These are phyloP conservation scores for Colletotrichum chlorophyti DNA, from an alignment of 2,329 filamentous ascomycete species.

Conservation along the genomic window DNA sequence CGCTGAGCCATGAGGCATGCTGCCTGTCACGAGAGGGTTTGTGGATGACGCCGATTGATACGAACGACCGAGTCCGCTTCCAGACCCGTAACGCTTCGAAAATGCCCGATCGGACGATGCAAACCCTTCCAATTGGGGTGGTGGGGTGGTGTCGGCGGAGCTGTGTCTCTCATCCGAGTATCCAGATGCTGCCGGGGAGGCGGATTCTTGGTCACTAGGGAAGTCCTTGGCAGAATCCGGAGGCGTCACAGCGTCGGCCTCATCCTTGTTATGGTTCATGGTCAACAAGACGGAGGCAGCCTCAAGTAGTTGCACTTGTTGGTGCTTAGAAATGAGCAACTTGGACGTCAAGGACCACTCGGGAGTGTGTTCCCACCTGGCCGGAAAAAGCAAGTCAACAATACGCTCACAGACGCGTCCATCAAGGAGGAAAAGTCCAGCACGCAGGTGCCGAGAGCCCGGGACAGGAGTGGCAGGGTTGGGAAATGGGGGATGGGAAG, in stretches of 20 bases:
- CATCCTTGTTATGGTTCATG: constrained; percentile 69
- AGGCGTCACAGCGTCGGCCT: constrained; percentile 62
- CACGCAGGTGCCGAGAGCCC: constrained; percentile 37
- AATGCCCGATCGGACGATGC: constrained; percentile 56
- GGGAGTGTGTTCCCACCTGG: constrained; percentile 98
- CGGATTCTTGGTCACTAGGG: constrained; percentile 80
- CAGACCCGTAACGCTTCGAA: constrained; percentile 65
- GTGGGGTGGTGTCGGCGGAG: constrained; percentile 92
- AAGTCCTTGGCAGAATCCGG: constrained; percentile 72
- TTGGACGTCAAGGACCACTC: constrained; percentile 98
- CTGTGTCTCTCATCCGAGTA: constrained; percentile 81
- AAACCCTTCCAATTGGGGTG: constrained; percentile 75
- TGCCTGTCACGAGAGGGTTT: constrained; percentile 56
- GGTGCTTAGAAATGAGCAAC: constrained; percentile 97
- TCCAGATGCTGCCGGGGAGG: constrained; percentile 79
- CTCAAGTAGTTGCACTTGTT: constrained; percentile 97
- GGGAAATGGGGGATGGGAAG: constrained; percentile 56
- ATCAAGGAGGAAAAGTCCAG: background rate
- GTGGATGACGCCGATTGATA: constrained; percentile 75
- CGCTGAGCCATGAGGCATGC: constrained; percentile 56
- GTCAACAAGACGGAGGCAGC: constrained; percentile 94
- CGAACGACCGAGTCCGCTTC: constrained; percentile 72
- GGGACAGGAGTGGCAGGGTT: constrained; percentile 27
- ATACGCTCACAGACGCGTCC: constrained; percentile 17
- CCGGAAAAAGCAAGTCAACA: constrained; percentile 40